Conservation (phyloP, 2,329 filamentous ascomycete genomes). For the Aspergillus nomiae region DNA sequence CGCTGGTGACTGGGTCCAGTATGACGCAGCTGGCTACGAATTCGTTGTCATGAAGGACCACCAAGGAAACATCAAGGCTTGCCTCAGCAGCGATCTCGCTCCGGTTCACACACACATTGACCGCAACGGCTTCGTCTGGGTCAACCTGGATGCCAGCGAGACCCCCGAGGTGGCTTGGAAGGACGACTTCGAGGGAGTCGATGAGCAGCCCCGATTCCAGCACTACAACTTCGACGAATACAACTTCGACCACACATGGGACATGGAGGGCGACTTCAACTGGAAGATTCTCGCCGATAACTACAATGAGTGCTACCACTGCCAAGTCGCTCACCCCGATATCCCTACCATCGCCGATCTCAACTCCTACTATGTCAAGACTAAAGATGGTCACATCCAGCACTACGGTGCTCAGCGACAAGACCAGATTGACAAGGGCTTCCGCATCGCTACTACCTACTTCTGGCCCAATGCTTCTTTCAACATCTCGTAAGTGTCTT, state of each 20-base stretch:
- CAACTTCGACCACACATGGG: constrained; percentile 54
- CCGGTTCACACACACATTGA: constrained; percentile 58
- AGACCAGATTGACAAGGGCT: constrained; percentile 52
- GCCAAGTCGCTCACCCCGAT: constrained; percentile 24
- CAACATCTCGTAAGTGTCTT: constrained; percentile 32
- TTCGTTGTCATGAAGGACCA: constrained; percentile 57
- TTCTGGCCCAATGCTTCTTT: constrained; percentile 39
- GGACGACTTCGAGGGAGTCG: constrained; percentile 54
- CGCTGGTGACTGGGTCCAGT: constrained; percentile 59
- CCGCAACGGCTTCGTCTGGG: constrained; percentile 58
- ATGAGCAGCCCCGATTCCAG: constrained; percentile 51
- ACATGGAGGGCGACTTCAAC: constrained; percentile 60
- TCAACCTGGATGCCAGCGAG: constrained; percentile 55
- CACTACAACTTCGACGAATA: constrained; percentile 52
- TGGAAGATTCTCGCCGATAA: constrained; percentile 66
- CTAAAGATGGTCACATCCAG: constrained; percentile 52
- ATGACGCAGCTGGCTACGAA: constrained; percentile 58
- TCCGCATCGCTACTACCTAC: constrained; percentile 41
- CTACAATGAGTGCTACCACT: constrained; percentile 56
- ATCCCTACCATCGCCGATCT: constrained; percentile 52
- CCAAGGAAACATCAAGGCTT: constrained; percentile 56
- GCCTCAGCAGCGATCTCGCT: constrained; percentile 61
- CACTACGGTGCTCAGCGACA: constrained; percentile 46
- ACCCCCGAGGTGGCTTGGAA: constrained; percentile 54
- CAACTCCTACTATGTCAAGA: constrained; percentile 55